A percentile compares a stretch with the other conserved stretches of the same genome.
These are phyloP conservation scores for Malassezia yamatoensis DNA, from an alignment of 1,284 basidiomycete species.

Conservation along the genomic window DNA sequence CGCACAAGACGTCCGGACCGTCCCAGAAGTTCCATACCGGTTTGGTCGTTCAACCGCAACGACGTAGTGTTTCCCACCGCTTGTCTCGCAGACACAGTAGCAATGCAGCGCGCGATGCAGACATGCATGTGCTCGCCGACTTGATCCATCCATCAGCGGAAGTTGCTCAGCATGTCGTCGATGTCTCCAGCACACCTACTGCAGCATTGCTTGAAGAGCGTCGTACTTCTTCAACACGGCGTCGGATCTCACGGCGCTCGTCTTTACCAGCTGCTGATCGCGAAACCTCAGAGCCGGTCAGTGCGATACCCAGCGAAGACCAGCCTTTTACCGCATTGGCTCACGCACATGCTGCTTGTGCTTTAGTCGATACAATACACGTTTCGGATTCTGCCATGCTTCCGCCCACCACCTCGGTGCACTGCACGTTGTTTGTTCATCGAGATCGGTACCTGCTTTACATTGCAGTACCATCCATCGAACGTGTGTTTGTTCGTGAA, in stretches of 20 bases:
- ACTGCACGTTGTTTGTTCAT: background rate
- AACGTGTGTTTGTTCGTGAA: background rate
- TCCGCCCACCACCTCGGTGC: background rate
- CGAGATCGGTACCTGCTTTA: background rate
- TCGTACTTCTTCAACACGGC: background rate
- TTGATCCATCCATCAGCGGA: background rate
- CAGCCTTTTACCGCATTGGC: slow-evolving; percentile 25
- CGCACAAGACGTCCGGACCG: slow-evolving; percentile 4
- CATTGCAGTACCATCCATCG: background rate
- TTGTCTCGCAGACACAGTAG: background rate
- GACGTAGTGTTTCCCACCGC: background rate
- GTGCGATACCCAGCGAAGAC: background rate
- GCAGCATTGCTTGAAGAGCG: background rate
- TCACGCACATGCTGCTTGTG: slow-evolving; percentile 26
- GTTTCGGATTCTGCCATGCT: slow-evolving; percentile 17
- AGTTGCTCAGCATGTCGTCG: background rate
- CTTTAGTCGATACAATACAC: slow-evolving; percentile 24
- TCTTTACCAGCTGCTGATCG: slow-evolving; percentile 1
- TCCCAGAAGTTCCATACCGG: background rate
- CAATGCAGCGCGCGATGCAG: background rate
- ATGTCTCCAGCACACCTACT: background rate
- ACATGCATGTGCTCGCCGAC: background rate
- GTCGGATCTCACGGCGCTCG: background rate
- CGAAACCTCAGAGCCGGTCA: background rate
- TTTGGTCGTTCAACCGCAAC: slow-evolving; percentile 3